These are phyloP conservation scores for Ceratopteris richardii DNA, from an alignment of 75 land plant species.

Conservation along the genomic window DNA sequence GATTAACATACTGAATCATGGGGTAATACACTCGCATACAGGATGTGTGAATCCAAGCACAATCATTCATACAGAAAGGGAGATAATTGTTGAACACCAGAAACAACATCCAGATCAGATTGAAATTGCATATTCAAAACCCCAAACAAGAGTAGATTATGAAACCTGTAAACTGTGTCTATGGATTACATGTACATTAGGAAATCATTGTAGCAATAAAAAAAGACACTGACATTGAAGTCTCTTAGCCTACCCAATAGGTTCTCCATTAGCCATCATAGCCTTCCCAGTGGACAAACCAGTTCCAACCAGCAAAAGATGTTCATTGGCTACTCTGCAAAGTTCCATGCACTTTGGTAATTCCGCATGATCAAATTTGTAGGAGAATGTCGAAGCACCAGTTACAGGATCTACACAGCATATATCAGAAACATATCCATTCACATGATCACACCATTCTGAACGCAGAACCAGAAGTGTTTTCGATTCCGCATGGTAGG, in stretches of 20 bases:
- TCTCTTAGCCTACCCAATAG: conserved; percentile 48
- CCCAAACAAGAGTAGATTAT: no score
- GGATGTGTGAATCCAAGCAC: no score
- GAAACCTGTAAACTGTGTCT: no score
- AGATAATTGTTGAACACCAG: no score
- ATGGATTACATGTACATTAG: no score
- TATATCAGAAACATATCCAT: conserved; percentile 58
- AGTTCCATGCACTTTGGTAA: conserved; percentile 78
- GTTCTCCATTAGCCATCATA: conserved; percentile 86
- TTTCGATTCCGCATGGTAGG: conserved; percentile 70
- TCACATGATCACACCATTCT: conserved; percentile 24
- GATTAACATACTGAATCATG: no score
- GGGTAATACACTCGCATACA: no score
- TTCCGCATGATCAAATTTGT: conserved; percentile 58
- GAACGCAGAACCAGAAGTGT: conserved; percentile 71
- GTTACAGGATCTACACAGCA: conserved; percentile 87
- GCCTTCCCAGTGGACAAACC: conserved; percentile 54
- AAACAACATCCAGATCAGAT: no score
- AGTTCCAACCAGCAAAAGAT: conserved; percentile 81
- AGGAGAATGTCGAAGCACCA: conserved; percentile 57
- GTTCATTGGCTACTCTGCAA: conserved; percentile 56
- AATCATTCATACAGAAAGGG: no score
- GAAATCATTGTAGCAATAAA: no score
- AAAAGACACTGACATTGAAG: no score
- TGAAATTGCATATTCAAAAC: no score